These are phyloP conservation scores for Parmelia sp. DNA, from an alignment of 495 filamentous ascomycete species.

Conservation along the genomic window DNA sequence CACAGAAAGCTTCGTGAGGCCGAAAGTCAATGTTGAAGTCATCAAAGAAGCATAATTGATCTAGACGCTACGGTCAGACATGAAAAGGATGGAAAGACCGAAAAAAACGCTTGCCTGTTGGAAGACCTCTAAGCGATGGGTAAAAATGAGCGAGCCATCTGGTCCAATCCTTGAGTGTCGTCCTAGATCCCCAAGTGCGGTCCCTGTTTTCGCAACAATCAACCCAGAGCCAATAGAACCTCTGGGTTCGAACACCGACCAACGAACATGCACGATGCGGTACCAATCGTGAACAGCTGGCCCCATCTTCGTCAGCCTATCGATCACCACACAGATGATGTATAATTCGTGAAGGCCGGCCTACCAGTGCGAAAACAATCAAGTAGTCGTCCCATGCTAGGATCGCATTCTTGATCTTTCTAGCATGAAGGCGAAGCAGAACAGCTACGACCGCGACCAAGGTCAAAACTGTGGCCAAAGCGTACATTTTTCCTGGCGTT, in stretches of 20 bases:
- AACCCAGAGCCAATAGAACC: neutral
- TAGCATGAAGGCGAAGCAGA: neutral
- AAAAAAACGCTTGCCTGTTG: neutral
- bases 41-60: conserved; percentile 9
- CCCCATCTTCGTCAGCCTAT: neutral
- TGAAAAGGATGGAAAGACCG: neutral
- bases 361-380: conserved; percentile 9
- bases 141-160: neutral
- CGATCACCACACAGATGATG: neutral
- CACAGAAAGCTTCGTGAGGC: conserved; percentile 5
- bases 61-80: neutral
- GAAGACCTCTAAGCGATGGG: conserved; percentile 1
- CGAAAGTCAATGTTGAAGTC: conserved; percentile 9
- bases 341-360: neutral
- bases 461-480: neutral
- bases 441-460: conserved; percentile 4
- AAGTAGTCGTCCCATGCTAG: conserved; percentile 8
- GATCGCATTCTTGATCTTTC: neutral
- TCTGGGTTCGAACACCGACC: neutral
- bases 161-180: conserved; percentile 3
- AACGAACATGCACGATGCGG: conserved; percentile 9
- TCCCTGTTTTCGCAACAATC: neutral
- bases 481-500: conserved; percentile 12
- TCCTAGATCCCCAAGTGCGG: conserved; percentile 8
- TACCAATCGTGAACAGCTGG: neutral